Percentiles rank a stretch among this genome's conserved stretches.
phyloP scores from a whole-genome alignment of 2,329 filamentous ascomycete species.

The Colletotrichum siamense region DNA sequence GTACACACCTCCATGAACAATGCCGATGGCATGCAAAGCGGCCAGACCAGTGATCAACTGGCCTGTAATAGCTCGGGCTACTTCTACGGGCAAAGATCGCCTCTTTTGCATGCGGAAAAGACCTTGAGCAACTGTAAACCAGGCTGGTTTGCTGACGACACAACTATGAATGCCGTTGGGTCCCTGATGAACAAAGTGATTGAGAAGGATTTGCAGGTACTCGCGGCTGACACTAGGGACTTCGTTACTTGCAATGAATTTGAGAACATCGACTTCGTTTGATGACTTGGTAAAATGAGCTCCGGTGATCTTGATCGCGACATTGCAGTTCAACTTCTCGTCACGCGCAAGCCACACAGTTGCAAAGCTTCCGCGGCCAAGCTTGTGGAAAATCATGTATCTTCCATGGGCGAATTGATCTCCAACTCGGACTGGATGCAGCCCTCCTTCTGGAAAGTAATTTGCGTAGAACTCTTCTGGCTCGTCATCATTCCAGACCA shows the following conservation, averaged over 20 bases:
- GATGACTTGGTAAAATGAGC: background rate
- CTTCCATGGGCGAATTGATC: background rate
- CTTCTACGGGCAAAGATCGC: rapidly evolving
- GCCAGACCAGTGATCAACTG: rapidly evolving
- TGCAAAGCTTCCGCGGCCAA: background rate
- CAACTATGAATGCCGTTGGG: background rate
- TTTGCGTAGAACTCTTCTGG: background rate
- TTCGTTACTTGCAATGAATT: background rate
- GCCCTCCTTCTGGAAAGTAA: background rate
- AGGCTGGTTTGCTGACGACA: background rate
- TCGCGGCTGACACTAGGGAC: rapidly evolving
- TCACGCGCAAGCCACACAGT: background rate
- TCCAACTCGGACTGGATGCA: background rate
- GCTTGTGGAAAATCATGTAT: background rate
- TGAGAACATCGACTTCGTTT: background rate
- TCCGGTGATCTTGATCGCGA: background rate
- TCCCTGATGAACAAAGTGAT: background rate
- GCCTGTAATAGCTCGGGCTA: background rate
- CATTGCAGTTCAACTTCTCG: background rate
- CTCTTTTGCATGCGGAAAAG: rapidly evolving
- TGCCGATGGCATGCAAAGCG: background rate
- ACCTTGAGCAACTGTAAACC: background rate
- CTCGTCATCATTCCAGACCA: background rate
- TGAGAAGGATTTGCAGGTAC: background rate
- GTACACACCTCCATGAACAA: background rate